Base-by-base conservation (phyloP, 768 basidiomycete genomes). In the Trametes meyenii region DNA sequence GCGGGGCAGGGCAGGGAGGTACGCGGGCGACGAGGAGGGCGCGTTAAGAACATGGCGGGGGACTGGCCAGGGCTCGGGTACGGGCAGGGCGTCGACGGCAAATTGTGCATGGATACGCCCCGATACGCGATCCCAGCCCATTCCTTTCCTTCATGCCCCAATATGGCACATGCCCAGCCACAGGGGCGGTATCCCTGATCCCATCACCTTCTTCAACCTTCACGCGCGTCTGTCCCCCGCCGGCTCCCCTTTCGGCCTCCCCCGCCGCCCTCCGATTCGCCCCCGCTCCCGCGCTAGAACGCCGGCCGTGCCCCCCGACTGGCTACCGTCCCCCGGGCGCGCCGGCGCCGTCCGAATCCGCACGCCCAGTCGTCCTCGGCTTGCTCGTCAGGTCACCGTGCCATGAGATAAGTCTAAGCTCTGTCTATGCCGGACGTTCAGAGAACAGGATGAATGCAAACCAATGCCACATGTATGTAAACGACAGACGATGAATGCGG, bases 401-500 rank as follows among this genome's bases (percentile, higher is more conserved):
- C 39, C 14, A 40, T 13, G 16, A 17, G 12, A 40, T 13, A 8
- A 17, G 12, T 50, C 26, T 50, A n/a, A 39, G 21, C 5, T 19
- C 17, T 38, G 26, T 55, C 53, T 55, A 55, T 48, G 36, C 52
- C 50, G 43, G 29, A 39, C 11, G 49, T 24, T 46, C 21, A 6
- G 44, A 49, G 19, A 54, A 29, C 33, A 21, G 26, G n/a, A 40
- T 33, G 26, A 14, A 59, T 52, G 58, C 40, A 36, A 53, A 42
- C 35, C 49, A 54, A 60, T 55, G 53, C 42, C 35, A 55, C 45
- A 60, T 33, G 29, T 8, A n/a, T n/a, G 42, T 55, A 44, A 53
- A 55, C 45, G 60, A 61, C 52, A 55, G 60, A 61, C 52, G 36
- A 50, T 35, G 38, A 55, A 61, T 61, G 33, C 60, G 39, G 21